These are phyloP conservation scores for Zygoascus hellenicus DNA, from an alignment of 1,139 yeast species.

Conservation along the genomic window DNA sequence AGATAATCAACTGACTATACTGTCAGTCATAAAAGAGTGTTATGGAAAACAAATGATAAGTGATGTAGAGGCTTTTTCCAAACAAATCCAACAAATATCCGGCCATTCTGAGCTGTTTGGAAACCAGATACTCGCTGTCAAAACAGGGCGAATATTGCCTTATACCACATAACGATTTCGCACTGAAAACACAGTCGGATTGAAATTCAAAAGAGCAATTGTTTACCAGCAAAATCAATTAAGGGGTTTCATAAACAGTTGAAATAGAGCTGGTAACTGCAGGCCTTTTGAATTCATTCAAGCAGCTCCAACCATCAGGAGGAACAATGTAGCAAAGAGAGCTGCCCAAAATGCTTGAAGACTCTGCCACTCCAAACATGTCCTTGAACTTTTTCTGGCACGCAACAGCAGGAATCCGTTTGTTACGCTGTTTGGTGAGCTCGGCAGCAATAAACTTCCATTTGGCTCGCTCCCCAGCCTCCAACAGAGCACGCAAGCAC, in stretches of 20 bases:
- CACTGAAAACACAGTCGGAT: no score
- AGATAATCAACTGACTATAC: no score
- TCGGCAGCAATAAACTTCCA: conserved; percentile 39
- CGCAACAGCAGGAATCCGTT: conserved; percentile 38
- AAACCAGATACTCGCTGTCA: no score
- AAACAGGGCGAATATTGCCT: no score
- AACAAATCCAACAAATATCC: no score
- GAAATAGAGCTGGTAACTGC: not conserved
- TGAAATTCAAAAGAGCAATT: no score
- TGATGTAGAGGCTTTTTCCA: no score
- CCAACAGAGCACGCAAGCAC: conserved; percentile 31
- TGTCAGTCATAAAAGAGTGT: no score
- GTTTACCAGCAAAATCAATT: no score
- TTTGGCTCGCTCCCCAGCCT: conserved; percentile 38
- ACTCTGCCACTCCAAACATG: conserved; percentile 39
- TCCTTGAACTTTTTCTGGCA: conserved; percentile 40
- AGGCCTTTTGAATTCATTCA: conserved; percentile 11
- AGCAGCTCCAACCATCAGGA: conserved; percentile 37
- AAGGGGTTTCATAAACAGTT: conserved; percentile 1
- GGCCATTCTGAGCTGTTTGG: no score
- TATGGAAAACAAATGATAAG: no score
- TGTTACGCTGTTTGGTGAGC: conserved; percentile 27
- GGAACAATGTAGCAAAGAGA: conserved; percentile 38
- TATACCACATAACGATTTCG: no score
- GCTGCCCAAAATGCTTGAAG: conserved; percentile 35